Evolutionary conservation across 805 yeast genomes (phyloP).

Genomic region (Sungouiella blattae): DNA sequence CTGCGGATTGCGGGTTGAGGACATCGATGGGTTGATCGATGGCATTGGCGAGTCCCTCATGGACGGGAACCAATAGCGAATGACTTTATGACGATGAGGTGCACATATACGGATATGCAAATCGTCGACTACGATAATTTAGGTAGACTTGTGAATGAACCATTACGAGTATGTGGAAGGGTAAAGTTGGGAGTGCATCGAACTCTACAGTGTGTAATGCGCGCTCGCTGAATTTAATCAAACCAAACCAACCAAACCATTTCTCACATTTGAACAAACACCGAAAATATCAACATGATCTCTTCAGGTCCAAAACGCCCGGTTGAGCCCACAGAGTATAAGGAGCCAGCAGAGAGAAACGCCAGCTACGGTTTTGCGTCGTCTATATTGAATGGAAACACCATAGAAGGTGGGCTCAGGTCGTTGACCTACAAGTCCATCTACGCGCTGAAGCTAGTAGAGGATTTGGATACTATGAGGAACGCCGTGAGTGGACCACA

Average conservation of each 20-base stretch:
- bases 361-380: constrained; percentile 28
- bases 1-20: constrained; percentile 76
- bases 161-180: no score
- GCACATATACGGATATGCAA: no score
- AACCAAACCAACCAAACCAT: no score
- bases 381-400: constrained; percentile 37
- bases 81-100: no score
- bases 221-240: no score
- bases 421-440: constrained; percentile 41
- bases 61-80: constrained; percentile 7
- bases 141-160: no score
- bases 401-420: constrained; percentile 39
- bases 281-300: not conserved
- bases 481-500: constrained; percentile 20
- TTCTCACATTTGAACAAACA: no score
- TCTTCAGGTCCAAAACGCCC: not conserved
- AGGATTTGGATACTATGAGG: constrained; percentile 32
- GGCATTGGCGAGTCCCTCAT: constrained; percentile 48
- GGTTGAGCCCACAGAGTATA: constrained; percentile 16
- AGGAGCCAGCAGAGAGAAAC: constrained; percentile 14
- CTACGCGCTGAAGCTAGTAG: constrained; percentile 33
- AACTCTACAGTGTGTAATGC: no score
- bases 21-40: constrained; percentile 74
- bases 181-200: no score
- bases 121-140: no score